Percentiles rank a stretch among this genome's conserved stretches.
phyloP scores from a whole-genome alignment of 169 alveolate genomes.

The Cystoisospora suis region DNA sequence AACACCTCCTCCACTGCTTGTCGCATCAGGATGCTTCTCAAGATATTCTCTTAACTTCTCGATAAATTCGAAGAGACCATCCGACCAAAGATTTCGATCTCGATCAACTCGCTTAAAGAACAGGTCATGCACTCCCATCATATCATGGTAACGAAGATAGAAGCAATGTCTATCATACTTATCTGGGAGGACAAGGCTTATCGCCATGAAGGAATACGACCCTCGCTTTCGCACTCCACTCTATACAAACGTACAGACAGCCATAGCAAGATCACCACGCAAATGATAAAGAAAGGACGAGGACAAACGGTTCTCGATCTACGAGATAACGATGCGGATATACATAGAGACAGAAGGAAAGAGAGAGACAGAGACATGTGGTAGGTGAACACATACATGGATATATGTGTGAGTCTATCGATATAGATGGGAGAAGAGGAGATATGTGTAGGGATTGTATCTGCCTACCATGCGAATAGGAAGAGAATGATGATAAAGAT shows the following conservation, averaged over 20 bases:
- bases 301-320: too few relatives aligned
- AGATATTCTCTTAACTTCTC: slow-evolving; percentile 49
- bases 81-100: slow-evolving; percentile 83
- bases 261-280: too few relatives aligned
- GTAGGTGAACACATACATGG: too few relatives aligned
- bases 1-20: background rate
- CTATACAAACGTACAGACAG: slow-evolving; percentile 39
- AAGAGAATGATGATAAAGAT: too few relatives aligned
- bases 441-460: too few relatives aligned
- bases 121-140: slow-evolving; percentile 74
- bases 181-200: slow-evolving; percentile 80
- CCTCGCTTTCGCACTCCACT: slow-evolving; percentile 73
- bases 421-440: too few relatives aligned
- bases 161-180: slow-evolving; percentile 70
- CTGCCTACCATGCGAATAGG: too few relatives aligned
- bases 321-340: too few relatives aligned
- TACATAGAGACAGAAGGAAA: too few relatives aligned
- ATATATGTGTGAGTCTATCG: too few relatives aligned
- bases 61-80: slow-evolving; percentile 81
- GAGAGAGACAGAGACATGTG: too few relatives aligned
- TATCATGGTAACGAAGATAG: slow-evolving; percentile 79
- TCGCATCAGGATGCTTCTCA: slow-evolving; percentile 35
- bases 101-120: slow-evolving; percentile 78
- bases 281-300: background rate
- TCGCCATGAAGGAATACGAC: slow-evolving; percentile 75